Conservation (phyloP, 495 filamentous ascomycete genomes). For the Penicillium cinerascens region DNA sequence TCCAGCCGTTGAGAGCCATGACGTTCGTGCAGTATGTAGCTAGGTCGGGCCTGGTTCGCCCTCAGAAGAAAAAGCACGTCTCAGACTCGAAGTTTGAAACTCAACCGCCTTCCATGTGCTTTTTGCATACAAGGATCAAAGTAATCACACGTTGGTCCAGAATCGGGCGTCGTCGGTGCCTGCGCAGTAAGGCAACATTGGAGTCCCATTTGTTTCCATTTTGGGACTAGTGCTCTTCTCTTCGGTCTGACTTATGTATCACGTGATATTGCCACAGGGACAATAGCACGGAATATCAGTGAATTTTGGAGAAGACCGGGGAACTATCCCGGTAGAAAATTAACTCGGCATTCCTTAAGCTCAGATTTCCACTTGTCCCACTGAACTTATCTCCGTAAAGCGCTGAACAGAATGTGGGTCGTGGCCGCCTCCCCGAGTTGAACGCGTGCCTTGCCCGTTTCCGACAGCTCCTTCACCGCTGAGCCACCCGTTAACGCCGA, state of each 20-base stretch:
- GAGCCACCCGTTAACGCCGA: constrained; percentile 17
- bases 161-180: not conserved
- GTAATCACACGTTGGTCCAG: too few relatives aligned
- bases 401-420: not conserved
- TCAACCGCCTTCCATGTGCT: constrained; percentile 7
- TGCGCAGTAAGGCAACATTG: not conserved
- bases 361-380: not conserved
- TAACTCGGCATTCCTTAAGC: not conserved
- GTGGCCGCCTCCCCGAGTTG: constrained; percentile 3
- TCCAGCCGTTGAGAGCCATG: constrained; percentile 19
- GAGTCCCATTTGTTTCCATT: not conserved
- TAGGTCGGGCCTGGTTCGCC: not conserved
- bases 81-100: not conserved
- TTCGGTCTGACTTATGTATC: too few relatives aligned
- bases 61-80: not conserved
- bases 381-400: not conserved
- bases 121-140: too few relatives aligned
- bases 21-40: constrained; percentile 13
- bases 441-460: constrained; percentile 7
- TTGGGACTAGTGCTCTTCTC: constrained; percentile 1
- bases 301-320: not conserved
- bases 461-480: constrained; percentile 26
- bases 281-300: not conserved
- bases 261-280: not conserved
- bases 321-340: not conserved